Evolutionary conservation across 163 green algal genomes (phyloP).

Genomic region (Scenedesmus sp.): DNA sequence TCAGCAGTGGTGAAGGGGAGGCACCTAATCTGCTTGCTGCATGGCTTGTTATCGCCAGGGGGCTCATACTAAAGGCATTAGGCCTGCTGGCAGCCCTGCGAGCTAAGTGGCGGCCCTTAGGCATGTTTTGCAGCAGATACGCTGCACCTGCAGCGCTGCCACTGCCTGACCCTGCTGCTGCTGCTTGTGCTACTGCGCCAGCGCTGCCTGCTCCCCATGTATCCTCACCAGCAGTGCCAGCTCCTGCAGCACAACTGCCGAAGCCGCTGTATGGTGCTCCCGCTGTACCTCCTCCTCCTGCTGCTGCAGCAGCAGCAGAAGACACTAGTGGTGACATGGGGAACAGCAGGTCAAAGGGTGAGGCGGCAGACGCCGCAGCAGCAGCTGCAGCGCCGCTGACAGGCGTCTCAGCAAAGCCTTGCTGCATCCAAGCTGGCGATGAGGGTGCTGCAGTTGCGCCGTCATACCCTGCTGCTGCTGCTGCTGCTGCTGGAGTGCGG

Average conservation of each 20-base stretch:
- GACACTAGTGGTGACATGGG: conserved; percentile 26
- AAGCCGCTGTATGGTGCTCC: background rate
- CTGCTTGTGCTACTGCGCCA: background rate
- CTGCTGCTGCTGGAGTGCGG: conserved; percentile 1
- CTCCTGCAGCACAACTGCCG: background rate
- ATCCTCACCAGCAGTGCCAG: background rate
- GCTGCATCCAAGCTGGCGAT: background rate
- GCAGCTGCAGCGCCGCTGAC: background rate
- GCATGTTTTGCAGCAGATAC: background rate
- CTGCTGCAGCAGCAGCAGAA: background rate
- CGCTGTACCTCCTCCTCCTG: background rate
- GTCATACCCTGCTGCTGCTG: conserved; percentile 2
- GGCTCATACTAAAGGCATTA: background rate
- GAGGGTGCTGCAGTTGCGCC: background rate
- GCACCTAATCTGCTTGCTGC: background rate
- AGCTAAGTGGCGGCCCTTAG: background rate
- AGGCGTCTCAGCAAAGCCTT: conserved; percentile 3
- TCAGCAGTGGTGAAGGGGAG: background rate
- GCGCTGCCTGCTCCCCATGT: background rate
- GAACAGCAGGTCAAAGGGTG: conserved; percentile 10
- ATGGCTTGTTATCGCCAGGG: background rate
- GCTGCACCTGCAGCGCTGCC: background rate
- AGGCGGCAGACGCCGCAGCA: background rate
- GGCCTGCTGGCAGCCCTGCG: background rate
- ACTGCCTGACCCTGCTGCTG: background rate